Base-by-base conservation (phyloP, 306 rosid genomes). In the Acacia acuminata region DNA sequence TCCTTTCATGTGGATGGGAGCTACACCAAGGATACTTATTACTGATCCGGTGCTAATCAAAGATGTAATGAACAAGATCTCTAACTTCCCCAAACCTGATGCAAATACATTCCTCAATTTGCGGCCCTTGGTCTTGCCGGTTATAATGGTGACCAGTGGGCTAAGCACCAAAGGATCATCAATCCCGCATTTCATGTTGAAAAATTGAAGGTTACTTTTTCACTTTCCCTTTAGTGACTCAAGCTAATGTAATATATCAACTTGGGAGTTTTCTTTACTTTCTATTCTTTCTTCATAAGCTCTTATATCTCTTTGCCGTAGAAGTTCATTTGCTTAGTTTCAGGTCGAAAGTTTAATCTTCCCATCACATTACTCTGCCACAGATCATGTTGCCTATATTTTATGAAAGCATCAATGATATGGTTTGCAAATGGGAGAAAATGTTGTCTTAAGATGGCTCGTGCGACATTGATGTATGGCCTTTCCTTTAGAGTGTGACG, bases 101-200 rank as follows among this genome's bases (percentile, higher is more conserved):
- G 0, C 0, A 15, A 82, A 88, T 64, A 91, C 92, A 17, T 32
- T 83, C 20, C 1, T 12, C 42, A 55, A 19, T 74, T 77, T 86
- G 8, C 66, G 7, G 81, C 47, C 5, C 6, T 5, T 10, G 94
- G 96, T 32, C 81, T 87, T 12, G 63, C 2, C 1, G 5, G 4
- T 44, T 10, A 81, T 43, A 86, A 90, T 3, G 91, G 86, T 53
- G 87, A 88, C 19, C 89, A 91, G 70, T 93, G 94, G 97, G 83
- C 85, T 65, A 91, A 75, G 69, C 91, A 86, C 80, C 79, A 88
- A 71, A 89, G 80, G 76, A 77, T 89, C 20, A 85, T 89, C 75
- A 87, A 84, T 55, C 92, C 89, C 13, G 88, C 92, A 45, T 92
- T 92, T 75, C 85, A 79, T 43, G 7, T 77, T 0, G 91, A 90